phyloP scores from a whole-genome alignment of 2,329 filamentous ascomycete species.

The Alternaria ethzedia region DNA sequence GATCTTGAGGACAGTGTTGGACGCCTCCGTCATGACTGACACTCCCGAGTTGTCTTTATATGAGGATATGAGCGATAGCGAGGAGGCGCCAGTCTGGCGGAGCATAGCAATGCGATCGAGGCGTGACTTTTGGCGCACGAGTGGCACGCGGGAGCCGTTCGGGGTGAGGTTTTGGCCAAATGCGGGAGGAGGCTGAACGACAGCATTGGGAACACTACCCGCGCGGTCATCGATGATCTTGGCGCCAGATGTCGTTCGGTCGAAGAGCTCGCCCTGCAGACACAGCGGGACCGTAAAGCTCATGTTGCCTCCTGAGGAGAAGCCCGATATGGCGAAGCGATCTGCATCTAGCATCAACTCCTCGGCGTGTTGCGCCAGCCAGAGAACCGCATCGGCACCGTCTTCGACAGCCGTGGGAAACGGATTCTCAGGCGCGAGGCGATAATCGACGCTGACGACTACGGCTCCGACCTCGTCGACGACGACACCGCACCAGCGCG shows the following conservation, averaged over 20 bases:
- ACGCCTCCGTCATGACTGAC: slow-evolving; percentile 40
- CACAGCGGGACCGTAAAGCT: slow-evolving; percentile 67
- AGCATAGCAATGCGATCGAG: slow-evolving; percentile 45
- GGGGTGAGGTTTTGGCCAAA: slow-evolving; percentile 21
- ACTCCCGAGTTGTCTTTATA: slow-evolving; percentile 45
- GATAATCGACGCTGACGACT: slow-evolving; percentile 67
- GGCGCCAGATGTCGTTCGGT: slow-evolving; percentile 35
- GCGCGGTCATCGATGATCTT: slow-evolving; percentile 38
- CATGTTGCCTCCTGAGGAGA: slow-evolving; percentile 69
- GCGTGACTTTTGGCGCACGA: slow-evolving; percentile 39
- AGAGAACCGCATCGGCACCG: slow-evolving; percentile 66
- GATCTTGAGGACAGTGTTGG: slow-evolving; percentile 54
- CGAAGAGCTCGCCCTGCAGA: slow-evolving; percentile 57
- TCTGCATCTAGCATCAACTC: slow-evolving; percentile 64
- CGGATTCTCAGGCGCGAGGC: slow-evolving; percentile 65
- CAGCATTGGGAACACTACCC: slow-evolving; percentile 33
- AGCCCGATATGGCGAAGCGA: slow-evolving; percentile 65
- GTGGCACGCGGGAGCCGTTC: slow-evolving; percentile 43
- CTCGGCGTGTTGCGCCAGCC: slow-evolving; percentile 61
- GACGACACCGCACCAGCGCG: slow-evolving; percentile 64
- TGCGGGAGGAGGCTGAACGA: slow-evolving; percentile 22
- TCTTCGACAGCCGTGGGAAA: slow-evolving; percentile 70
- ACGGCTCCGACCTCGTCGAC: slow-evolving; percentile 63
- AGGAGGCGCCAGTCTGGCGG: slow-evolving; percentile 41
- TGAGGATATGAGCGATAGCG: slow-evolving; percentile 45